phyloP scores from a whole-genome alignment of 306 rosid genomes.

The Crataegus laevigata region DNA sequence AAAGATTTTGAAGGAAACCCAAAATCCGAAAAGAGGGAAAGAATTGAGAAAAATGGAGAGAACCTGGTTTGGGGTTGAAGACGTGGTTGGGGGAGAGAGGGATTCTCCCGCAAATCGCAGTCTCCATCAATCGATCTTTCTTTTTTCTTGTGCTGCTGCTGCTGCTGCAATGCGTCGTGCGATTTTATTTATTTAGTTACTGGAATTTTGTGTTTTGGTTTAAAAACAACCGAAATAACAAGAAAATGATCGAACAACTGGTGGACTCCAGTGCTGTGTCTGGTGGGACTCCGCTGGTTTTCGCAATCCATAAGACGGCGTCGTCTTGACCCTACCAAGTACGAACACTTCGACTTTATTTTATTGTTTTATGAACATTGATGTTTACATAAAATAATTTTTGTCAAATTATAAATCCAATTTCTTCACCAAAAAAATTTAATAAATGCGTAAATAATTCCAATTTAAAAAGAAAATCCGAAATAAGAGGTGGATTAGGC shows the following conservation, averaged over 20 bases:
- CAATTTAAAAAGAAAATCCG: too few relatives aligned
- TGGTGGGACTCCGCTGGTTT: slow-evolving; percentile 3
- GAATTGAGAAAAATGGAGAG: neutral
- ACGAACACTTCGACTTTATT: neutral
- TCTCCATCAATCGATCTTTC: slow-evolving; percentile 39
- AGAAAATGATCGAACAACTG: neutral
- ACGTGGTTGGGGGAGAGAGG: slow-evolving; percentile 55
- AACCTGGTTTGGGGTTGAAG: slow-evolving; percentile 53
- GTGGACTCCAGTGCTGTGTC: neutral
- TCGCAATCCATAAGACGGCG: neutral
- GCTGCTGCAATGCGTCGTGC: neutral
- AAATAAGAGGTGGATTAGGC: too few relatives aligned
- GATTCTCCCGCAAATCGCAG: slow-evolving; percentile 54
- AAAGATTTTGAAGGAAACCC: neutral
- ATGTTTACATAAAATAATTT: too few relatives aligned
- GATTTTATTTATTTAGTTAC: neutral
- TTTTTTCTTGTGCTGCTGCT: neutral
- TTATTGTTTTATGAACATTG: too few relatives aligned
- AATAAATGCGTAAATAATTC: too few relatives aligned
- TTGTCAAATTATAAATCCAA: too few relatives aligned
- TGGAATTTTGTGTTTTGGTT: neutral
- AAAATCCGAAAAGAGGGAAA: neutral
- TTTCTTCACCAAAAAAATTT: too few relatives aligned
- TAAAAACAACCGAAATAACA: neutral
- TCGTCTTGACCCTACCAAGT: neutral